Base-by-base conservation (phyloP, 768 basidiomycete species). In the Lepiota venenata region DNA sequence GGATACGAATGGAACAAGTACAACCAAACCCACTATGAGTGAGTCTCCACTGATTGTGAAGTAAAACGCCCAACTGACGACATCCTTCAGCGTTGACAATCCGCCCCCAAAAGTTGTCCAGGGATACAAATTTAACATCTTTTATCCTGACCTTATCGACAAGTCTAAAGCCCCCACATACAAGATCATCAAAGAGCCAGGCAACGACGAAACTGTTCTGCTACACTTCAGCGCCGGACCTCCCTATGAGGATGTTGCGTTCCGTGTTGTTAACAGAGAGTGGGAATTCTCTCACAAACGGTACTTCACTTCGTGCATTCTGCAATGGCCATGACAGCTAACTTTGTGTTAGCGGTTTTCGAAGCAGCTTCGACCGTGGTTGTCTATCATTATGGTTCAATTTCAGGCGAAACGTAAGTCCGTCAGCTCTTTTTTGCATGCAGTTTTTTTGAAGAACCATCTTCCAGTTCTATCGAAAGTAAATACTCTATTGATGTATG, bases 1-100 rank as follows among this genome's bases (percentile, higher is more conserved):
- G 97, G 97, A 22, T 99, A 96, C 66, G 97, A 99, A 68, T 99
- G 97, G 97, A 98, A 96, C 77, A 98, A 98, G 76, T 99, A 98
- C 71, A 98, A 98, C 69, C 96, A 98, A 69, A 98, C 97, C 3
- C 97, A 98, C 73, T 99, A 98, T 70, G 97, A 98, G 93, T 96
- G 74, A 59, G 91, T 80, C 18, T 52, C 44, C n/a, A 56, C 12
- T 27, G 27, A 14, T 58, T 12, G 7, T 15, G 9, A 14, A n/a
- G 14, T 14, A 11, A 22, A 52, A 25, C 3, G 15, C 15, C 15
- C 1, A 16, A 37, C 21, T 52, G 6, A 49, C 40, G 8, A 35
- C 3, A 18, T 42, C 55, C 55, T 47, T 9, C 61, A 96, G 94
- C 66, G 91, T 92, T 61, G 97, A 98, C 65, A 99, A 99, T 67